phyloP scores from a whole-genome alignment of 2,329 filamentous ascomycete genomes.

The Penicillium sp. region DNA sequence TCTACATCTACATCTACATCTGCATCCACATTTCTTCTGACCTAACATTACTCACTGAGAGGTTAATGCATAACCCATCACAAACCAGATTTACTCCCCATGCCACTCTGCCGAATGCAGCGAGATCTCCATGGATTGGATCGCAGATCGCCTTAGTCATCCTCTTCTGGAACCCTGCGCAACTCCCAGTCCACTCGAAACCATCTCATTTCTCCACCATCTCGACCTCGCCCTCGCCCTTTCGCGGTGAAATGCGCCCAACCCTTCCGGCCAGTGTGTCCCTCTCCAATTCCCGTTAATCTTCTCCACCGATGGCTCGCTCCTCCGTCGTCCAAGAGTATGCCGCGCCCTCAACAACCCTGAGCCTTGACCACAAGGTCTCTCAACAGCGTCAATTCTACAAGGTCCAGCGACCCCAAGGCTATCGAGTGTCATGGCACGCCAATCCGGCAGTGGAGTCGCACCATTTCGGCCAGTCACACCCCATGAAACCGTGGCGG shows the following conservation, averaged over 20 bases:
- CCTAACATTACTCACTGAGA: no score
- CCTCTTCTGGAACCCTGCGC: slow-evolving; percentile 13
- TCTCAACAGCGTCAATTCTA: slow-evolving; percentile 60
- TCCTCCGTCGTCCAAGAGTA: slow-evolving; percentile 56
- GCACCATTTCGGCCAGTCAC: slow-evolving; percentile 94
- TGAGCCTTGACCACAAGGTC: slow-evolving; percentile 57
- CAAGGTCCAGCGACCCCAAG: slow-evolving; percentile 77
- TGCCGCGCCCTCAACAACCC: slow-evolving; percentile 48
- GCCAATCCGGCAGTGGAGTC: slow-evolving; percentile 93
- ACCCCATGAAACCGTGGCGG: slow-evolving; percentile 99
- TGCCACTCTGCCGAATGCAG: no score
- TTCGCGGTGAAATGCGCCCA: slow-evolving; percentile 17
- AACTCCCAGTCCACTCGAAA: slow-evolving; percentile 3
- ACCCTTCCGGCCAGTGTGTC: slow-evolving; percentile 1
- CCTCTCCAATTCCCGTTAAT: slow-evolving; percentile 1
- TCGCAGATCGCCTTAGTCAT: slow-evolving; percentile 23
- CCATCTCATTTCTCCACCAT: slow-evolving; percentile 4
- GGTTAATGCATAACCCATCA: no score
- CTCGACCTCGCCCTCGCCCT: slow-evolving; percentile 6
- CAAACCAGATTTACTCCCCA: no score
- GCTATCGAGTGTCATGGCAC: slow-evolving; percentile 92
- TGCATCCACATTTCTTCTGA: no score
- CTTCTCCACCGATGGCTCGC: slow-evolving; percentile 40
- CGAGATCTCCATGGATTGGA: neutral
- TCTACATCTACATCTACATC: no score